A percentile compares a stretch with the other conserved stretches of the same genome.
phyloP scores from a whole-genome alignment of 1,284 basidiomycete species.

The Entoloma clypeatum region DNA sequence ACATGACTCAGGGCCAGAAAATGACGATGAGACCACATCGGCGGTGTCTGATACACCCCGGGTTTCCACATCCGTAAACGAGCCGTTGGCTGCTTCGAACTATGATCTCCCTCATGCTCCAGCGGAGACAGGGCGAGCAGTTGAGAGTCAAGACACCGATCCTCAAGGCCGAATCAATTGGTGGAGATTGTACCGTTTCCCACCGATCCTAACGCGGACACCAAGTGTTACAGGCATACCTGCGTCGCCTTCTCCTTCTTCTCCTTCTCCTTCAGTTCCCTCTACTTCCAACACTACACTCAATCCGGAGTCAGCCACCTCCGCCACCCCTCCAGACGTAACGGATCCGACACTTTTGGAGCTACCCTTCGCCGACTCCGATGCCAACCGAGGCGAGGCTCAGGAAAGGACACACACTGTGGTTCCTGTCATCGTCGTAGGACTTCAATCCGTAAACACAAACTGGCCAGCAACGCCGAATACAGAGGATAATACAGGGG shows the following conservation, averaged over 20 bases:
- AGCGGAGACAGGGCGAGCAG: neutral
- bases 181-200: constrained; percentile 79
- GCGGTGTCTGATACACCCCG: neutral
- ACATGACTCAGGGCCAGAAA: constrained; percentile 22
- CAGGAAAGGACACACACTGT: constrained; percentile 38
- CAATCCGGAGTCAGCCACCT: constrained; percentile 3
- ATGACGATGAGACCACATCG: constrained; percentile 15
- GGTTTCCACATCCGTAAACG: neutral
- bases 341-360: constrained; percentile 18
- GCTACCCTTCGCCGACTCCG: constrained; percentile 12
- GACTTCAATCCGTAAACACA: constrained; percentile 66
- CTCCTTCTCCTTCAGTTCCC: neutral
- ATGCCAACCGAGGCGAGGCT: constrained; percentile 26
- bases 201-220: constrained; percentile 48
- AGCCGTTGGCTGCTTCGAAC: neutral
- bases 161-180: constrained; percentile 60
- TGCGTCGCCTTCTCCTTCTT: constrained; percentile 8
- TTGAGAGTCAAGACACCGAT: constrained; percentile 11
- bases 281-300: neutral
- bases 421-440: constrained; percentile 77
- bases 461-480: constrained; percentile 31
- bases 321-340: constrained; percentile 9
- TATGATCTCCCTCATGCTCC: no score
- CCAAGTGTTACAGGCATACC: constrained; percentile 17
- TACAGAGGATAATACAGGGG: constrained; percentile 23